phyloP scores from a whole-genome alignment of 768 basidiomycete genomes.

The Paxillus ammoniavirescens region DNA sequence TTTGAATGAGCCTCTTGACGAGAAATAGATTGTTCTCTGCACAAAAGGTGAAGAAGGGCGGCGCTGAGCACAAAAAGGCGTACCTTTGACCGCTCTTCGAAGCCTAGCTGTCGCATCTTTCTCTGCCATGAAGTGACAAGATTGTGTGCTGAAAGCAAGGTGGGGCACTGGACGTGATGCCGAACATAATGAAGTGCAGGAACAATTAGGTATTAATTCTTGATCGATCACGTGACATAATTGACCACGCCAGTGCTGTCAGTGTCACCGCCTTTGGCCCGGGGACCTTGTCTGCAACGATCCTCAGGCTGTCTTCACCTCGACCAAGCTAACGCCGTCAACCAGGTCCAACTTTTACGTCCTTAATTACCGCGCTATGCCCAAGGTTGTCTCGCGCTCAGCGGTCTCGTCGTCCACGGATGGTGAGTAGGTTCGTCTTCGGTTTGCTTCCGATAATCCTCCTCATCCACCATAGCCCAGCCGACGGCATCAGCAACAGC shows the following conservation, averaged over 20 bases:
- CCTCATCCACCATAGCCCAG: conserved; percentile 46
- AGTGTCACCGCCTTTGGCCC: too few relatives aligned
- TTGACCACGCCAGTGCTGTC: not conserved
- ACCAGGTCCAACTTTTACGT: not conserved
- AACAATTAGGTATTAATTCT: conserved; percentile 24
- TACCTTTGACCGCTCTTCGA: conserved; percentile 79
- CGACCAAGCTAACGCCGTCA: not conserved
- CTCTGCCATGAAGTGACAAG: conserved; percentile 62
- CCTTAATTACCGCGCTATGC: conserved; percentile 51
- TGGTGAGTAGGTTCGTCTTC: conserved; percentile 44
- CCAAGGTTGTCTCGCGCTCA: conserved; percentile 88
- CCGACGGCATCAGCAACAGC: conserved; percentile 79
- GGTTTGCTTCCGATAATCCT: not conserved
- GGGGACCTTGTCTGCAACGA: too few relatives aligned
- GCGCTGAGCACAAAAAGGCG: conserved; percentile 4
- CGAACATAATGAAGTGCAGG: conserved; percentile 18
- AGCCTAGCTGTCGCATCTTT: conserved; percentile 75
- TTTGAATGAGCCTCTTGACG: conserved; percentile 81
- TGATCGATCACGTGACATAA: conserved; percentile 27
- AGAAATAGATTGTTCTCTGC: conserved; percentile 94
- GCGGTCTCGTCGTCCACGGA: conserved; percentile 87
- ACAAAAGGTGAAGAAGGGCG: conserved; percentile 17
- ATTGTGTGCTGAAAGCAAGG: conserved; percentile 22
- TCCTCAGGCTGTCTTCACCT: conserved; percentile 1
- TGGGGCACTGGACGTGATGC: conserved; percentile 2